Percentiles rank a stretch among this genome's conserved stretches.
These are phyloP conservation scores for Zangia roseola DNA, from an alignment of 768 basidiomycete genomes.

Conservation along the genomic window DNA sequence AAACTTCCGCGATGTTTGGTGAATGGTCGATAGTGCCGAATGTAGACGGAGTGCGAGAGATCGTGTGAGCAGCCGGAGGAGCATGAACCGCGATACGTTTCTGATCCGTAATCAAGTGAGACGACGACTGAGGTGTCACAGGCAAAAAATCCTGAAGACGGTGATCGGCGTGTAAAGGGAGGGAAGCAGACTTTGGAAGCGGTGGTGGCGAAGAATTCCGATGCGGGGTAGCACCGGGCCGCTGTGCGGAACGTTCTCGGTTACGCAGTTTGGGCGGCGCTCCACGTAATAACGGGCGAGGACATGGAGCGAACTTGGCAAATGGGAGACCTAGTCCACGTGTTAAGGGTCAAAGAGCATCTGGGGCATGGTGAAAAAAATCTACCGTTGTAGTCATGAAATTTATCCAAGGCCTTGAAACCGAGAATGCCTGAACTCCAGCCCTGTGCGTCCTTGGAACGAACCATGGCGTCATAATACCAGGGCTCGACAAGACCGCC, in stretches of 20 bases:
- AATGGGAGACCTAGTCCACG: constrained; percentile 47
- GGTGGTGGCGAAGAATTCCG: constrained; percentile 81
- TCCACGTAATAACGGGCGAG: constrained; percentile 41
- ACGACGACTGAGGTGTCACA: constrained; percentile 22
- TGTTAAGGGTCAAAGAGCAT: constrained; percentile 1
- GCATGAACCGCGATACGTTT: constrained; percentile 27
- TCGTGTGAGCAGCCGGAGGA: constrained; percentile 23
- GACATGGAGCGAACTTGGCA: constrained; percentile 46
- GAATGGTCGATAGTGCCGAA: constrained; percentile 52
- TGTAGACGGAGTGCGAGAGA: constrained; percentile 24
- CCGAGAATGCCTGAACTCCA: constrained; percentile 77
- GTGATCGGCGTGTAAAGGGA: constrained; percentile 67
- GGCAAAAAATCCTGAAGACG: constrained; percentile 29
- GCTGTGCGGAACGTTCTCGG: constrained; percentile 53
- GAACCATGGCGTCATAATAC: constrained; percentile 66
- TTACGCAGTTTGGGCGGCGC: constrained; percentile 58
- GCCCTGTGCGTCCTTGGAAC: constrained; percentile 66
- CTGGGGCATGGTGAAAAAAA: constrained; percentile 7
- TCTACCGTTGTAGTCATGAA: constrained; percentile 67
- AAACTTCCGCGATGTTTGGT: constrained; percentile 69
- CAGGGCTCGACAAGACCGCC: constrained; percentile 80
- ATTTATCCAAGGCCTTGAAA: constrained; percentile 69
- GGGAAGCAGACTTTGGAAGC: constrained; percentile 75
- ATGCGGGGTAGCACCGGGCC: constrained; percentile 34
- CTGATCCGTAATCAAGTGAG: constrained; percentile 22